Percentiles rank a stretch among this genome's conserved stretches.
phyloP scores from a whole-genome alignment of 495 filamentous ascomycete genomes.

The Trichocladium uniseriatum region DNA sequence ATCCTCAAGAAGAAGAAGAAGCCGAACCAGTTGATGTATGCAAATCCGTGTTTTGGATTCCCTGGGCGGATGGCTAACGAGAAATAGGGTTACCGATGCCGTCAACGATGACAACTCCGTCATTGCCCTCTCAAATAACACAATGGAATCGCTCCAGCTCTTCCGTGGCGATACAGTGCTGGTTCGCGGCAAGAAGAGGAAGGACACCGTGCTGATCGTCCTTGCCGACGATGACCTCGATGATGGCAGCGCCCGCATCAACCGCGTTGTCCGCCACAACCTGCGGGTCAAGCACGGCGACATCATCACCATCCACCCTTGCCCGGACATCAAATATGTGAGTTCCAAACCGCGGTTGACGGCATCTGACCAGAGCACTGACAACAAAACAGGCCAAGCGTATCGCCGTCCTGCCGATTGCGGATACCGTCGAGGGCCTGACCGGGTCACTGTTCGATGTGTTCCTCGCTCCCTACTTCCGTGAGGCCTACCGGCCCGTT shows the following conservation, averaged over 20 bases:
- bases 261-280: conserved; percentile 96
- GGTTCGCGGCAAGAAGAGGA: conserved; percentile 98
- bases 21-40: conserved; percentile 94
- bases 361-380: not conserved
- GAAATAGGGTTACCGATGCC: conserved; percentile 83
- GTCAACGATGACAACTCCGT: conserved; percentile 99
- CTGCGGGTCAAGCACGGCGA: conserved; percentile 97
- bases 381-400: conserved; percentile 69
- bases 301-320: conserved; percentile 93
- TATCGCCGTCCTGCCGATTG: conserved; percentile 95
- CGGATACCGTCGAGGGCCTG: conserved; percentile 93
- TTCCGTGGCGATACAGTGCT: conserved; percentile 97
- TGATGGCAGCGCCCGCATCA: conserved; percentile 91
- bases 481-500: conserved; percentile 94
- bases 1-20: conserved; percentile 99
- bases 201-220: conserved; percentile 96
- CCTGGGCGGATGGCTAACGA: conserved; percentile 25
- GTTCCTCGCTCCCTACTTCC: conserved; percentile 98
- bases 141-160: conserved; percentile 95
- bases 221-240: conserved; percentile 96
- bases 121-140: conserved; percentile 95
- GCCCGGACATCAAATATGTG: conserved; percentile 99
- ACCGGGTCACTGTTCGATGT: conserved; percentile 98
- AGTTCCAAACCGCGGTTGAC: conserved; percentile 24
- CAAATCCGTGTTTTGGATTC: not conserved